phyloP scores from a whole-genome alignment of 768 basidiomycete species.

The Pseudohyphozyma bogoriensis region DNA sequence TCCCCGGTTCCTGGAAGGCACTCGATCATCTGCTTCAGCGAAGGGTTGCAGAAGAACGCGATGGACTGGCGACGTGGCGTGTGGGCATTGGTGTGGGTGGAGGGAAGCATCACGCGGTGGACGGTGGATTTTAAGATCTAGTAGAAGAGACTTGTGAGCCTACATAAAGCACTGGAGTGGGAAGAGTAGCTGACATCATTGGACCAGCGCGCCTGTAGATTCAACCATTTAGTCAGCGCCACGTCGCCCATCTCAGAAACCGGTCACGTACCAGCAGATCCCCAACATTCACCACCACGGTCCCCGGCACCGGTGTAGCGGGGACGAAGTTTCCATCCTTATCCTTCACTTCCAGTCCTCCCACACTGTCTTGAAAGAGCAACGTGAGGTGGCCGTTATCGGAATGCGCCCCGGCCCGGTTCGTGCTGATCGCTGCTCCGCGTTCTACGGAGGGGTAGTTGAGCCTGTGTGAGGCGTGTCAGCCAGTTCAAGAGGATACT shows the following conservation, averaged over 20 bases:
- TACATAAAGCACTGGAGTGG: background rate
- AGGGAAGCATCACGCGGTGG: constrained; percentile 35
- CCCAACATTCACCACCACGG: too few species aligned
- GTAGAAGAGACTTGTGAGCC: background rate
- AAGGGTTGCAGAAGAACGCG: constrained; percentile 45
- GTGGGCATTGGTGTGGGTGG: constrained; percentile 29
- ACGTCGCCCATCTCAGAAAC: too few species aligned
- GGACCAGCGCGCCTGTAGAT: constrained; percentile 34
- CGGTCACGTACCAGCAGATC: too few species aligned
- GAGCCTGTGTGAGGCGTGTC: too few species aligned
- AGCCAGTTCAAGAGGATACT: too few species aligned
- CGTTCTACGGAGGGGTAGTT: constrained; percentile 71
- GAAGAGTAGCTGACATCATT: constrained; percentile 26
- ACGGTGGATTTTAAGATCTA: constrained; percentile 33
- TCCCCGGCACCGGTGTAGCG: constrained; percentile 35
- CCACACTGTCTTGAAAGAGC: constrained; percentile 52
- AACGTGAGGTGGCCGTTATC: constrained; percentile 51
- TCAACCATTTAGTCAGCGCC: too few species aligned
- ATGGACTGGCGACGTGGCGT: constrained; percentile 53
- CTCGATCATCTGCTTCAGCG: constrained; percentile 44
- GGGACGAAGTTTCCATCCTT: constrained; percentile 42
- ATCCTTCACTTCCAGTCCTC: constrained; percentile 57
- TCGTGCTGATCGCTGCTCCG: too few species aligned
- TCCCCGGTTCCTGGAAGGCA: constrained; percentile 48
- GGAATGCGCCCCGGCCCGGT: constrained; percentile 73